Evolutionary conservation across 441 rosid genomes (phyloP), one percentile per base, ranked within the genome.

Genomic region (Lepidium campestre): DNA sequence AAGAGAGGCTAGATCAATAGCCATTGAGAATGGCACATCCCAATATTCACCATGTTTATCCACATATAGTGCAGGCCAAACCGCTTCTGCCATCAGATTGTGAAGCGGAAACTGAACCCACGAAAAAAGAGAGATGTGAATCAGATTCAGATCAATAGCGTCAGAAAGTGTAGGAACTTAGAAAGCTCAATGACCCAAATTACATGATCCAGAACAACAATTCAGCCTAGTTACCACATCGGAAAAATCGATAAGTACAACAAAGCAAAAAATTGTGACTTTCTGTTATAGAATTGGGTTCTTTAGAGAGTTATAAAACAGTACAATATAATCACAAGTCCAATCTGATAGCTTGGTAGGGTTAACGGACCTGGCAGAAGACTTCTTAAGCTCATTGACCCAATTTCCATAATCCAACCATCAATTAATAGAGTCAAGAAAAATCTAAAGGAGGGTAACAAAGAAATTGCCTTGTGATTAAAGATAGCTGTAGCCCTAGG

Each of bases 21-120:
- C 84, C 83, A 77, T 45, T 12, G 90, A 85, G 12, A 87, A 79
- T 12, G 97, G 99, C 17, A 91, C 85, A 73, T 93, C 96, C 99
- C 97, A 91, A 54, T 87, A 91, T 54, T 78, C 81, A 75, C 85
- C 85, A 46, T 65, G 63, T 68, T 79, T 76, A 76, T 85, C 97
- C 49, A 83, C 79, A 78, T 81, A 91, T 25, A 93, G 84, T 70
- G 85, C 97, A 10, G 97, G 97, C 78, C 80, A 85, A 66, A 69
- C 81, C 29, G 93, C 95, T 74, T 89, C 95, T 55, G 83, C 53
- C 1, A 83, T 87, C 42, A 93, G 67, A 76, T 81, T 76, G 71
- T 89, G 96, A 78, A 73, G 55, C 0, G 82, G 91, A 81, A 90
- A 88, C 96, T 93, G 87, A 34, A 52, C 34, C 12, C 29, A 19